Conservation (phyloP, 805 yeast species). For the Yarrowia deformans region DNA sequence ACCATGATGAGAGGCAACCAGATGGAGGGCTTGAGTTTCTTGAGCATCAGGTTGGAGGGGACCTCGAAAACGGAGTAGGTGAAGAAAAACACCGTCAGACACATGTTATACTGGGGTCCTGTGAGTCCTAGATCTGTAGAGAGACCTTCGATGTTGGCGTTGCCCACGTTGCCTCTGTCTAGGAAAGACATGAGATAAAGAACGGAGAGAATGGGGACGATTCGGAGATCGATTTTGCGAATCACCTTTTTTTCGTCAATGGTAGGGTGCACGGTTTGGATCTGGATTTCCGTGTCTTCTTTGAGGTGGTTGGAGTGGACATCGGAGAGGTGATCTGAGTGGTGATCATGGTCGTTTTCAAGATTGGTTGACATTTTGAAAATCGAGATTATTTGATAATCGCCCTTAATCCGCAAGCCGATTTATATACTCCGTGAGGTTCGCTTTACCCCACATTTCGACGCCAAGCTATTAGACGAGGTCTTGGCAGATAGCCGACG, state of each 20-base stretch:
- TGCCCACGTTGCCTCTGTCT: constrained; percentile 62
- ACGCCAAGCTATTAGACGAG: constrained; percentile 17
- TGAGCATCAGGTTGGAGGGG: constrained; percentile 55
- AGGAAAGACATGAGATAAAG: constrained; percentile 59
- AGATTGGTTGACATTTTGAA: not conserved
- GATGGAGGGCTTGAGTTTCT: constrained; percentile 55
- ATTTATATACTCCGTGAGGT: not conserved
- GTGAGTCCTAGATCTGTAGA: constrained; percentile 54
- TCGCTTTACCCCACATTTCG: constrained; percentile 1
- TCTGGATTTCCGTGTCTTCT: constrained; percentile 1
- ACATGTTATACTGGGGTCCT: constrained; percentile 56
- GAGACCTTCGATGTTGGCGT: constrained; percentile 61
- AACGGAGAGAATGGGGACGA: constrained; percentile 57
- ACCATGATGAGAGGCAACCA: constrained; percentile 59
- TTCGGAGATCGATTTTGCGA: constrained; percentile 55
- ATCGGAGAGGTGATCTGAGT: not conserved
- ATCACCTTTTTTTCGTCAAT: constrained; percentile 21
- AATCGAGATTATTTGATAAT: no score
- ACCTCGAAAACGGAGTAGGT: constrained; percentile 58
- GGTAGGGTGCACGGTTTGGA: not conserved
- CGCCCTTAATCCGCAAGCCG: no score
- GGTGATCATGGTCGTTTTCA: no score
- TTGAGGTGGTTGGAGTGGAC: not conserved
- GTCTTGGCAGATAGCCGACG: constrained; percentile 2
- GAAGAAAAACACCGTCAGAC: constrained; percentile 58